Evolutionary conservation across 768 basidiomycete species (phyloP).

Genomic region (Clavulina sp.): DNA sequence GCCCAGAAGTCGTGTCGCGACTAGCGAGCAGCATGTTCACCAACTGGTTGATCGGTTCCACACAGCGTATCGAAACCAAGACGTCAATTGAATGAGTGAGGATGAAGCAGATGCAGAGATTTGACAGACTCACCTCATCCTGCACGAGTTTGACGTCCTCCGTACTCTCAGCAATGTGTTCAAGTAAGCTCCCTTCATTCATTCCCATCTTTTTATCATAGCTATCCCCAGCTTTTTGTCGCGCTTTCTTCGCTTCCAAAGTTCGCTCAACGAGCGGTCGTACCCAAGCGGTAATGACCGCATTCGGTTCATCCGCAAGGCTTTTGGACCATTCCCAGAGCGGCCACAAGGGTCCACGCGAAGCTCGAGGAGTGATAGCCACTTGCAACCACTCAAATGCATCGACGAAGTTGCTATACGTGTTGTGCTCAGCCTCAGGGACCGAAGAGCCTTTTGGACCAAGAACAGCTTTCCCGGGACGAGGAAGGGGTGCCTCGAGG

Average conservation of each 20-base stretch:
- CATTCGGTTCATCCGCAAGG: not conserved
- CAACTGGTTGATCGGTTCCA: not conserved
- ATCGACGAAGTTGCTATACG: constrained; percentile 5
- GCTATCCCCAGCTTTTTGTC: too few relatives aligned
- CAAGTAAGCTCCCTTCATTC: constrained; percentile 6
- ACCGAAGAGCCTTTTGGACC: not conserved
- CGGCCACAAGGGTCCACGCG: not conserved
- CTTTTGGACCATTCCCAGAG: constrained; percentile 5
- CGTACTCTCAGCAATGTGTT: constrained; percentile 5
- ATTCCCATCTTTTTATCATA: not conserved
- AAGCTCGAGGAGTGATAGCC: not conserved
- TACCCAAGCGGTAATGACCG: constrained; percentile 2
- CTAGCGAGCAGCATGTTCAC: constrained; percentile 10
- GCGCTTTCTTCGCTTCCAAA: constrained; percentile 2
- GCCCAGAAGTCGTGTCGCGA: constrained; percentile 10
- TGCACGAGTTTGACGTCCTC: not conserved
- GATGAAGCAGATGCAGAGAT: too few relatives aligned
- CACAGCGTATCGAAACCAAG: not conserved
- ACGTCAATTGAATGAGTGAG: not conserved
- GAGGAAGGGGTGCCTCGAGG: constrained; percentile 4
- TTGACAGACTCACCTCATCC: not conserved
- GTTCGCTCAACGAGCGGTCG: constrained; percentile 2
- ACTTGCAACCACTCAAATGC: constrained; percentile 7
- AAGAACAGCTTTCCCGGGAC: not conserved
- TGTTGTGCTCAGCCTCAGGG: not conserved